Base-by-base conservation (phyloP, 306 rosid genomes). In the Abrus precatorius region DNA sequence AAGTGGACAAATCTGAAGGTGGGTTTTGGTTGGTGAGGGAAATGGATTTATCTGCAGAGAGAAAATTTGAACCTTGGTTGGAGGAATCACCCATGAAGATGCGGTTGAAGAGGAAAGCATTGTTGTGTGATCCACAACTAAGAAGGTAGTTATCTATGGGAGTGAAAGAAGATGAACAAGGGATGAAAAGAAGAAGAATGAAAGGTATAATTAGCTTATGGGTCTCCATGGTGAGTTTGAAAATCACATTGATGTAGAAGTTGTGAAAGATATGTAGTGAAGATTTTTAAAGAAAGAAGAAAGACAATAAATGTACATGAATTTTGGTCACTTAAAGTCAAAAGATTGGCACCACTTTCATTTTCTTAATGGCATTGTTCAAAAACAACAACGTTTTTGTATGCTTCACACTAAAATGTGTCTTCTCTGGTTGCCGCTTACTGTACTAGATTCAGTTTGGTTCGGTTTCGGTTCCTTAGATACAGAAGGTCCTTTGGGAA, bases 61-160 rank as follows among this genome's bases (percentile, higher is more conserved):
- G 88, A 82, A 86, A 86, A 65, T 1, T 84, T 48, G 87, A 78
- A 28, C 82, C 85, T 86, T 84, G 77, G 32, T 80, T 50, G 7
- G 88, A 45, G 32, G 87, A 83, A 78, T 90, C 97, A 50, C 86
- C 87, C 7, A 69, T 13, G 79, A 94, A 94, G 71, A 85, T 36
- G 20, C 93, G 85, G 67, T 84, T 87, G 83, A 82, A 84, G 84
- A 74, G 45, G 14, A 93, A 76, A 69, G 76, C 71, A 85, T 89
- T 90, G 85, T 78, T 34, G 61, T 85, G 33, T 44, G 97, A 90
- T 76, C 98, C 97, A 78, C 98, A 94, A 77, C 78, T 90, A 88
- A 94, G 80, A 27, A 94, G 98, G 81, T 77, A 92, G 82, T 87
- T 89, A 69, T 92, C 96, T 50, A 34, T 59, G 67, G 98, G 97